phyloP scores from a whole-genome alignment of 352 stramenopile genomes.

The Globisporangium nunn region DNA sequence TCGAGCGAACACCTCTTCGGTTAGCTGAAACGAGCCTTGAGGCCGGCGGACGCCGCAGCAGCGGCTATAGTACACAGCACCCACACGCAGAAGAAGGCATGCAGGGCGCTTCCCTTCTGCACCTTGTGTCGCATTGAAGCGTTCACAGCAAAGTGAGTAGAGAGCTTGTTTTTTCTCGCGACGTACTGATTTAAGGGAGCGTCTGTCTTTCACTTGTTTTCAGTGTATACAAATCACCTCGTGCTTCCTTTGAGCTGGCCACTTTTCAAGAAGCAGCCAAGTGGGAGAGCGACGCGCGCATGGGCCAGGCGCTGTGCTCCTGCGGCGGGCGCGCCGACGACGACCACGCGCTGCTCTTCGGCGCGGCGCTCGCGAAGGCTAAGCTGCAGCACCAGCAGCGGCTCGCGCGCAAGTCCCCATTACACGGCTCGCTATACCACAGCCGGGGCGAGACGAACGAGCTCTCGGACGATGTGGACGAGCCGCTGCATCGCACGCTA shows the following conservation, averaged over 20 bases:
- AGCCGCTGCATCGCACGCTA: conserved; percentile 11
- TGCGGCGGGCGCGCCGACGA: conserved; percentile 39
- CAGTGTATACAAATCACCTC: neutral
- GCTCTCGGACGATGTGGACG: conserved; percentile 36
- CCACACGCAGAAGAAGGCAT: no score
- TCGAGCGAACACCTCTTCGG: no score
- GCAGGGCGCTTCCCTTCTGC: no score
- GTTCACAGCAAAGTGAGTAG: no score
- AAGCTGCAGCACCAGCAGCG: conserved; percentile 33
- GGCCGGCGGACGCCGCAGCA: no score
- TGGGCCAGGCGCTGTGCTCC: conserved; percentile 48
- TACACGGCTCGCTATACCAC: conserved; percentile 26
- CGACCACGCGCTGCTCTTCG: conserved; percentile 13
- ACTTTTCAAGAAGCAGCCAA: neutral
- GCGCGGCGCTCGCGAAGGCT: conserved; percentile 16
- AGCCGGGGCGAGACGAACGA: conserved; percentile 52
- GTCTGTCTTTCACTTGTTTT: neutral
- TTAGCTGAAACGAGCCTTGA: no score
- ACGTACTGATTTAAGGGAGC: no score
- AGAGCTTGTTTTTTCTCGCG: neutral
- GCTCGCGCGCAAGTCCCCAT: conserved; percentile 7
- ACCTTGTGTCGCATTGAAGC: no score
- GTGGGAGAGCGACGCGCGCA: conserved; percentile 7
- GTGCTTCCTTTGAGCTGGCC: neutral
- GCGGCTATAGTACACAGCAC: no score